phyloP scores from a whole-genome alignment of 805 yeast genomes.

The Naumovozyma baii region DNA sequence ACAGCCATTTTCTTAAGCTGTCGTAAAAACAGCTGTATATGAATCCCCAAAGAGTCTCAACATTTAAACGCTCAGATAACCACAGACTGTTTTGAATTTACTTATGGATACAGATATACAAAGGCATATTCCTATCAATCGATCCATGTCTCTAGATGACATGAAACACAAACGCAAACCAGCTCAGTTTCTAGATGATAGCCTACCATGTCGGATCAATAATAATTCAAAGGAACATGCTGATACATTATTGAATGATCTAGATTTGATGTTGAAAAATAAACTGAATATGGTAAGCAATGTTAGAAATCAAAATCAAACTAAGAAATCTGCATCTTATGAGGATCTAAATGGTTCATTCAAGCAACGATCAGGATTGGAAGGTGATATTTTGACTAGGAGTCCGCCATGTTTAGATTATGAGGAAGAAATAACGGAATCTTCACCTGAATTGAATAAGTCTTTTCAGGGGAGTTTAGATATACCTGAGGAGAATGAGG shows the following conservation, averaged over 20 bases:
- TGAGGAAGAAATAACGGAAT: constrained; percentile 5
- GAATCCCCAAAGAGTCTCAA: too few species aligned
- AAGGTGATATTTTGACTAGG: constrained; percentile 9
- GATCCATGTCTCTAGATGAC: constrained; percentile 14
- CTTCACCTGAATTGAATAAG: not conserved
- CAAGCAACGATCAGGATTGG: constrained; percentile 10
- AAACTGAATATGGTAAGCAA: constrained; percentile 12
- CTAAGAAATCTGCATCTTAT: not conserved
- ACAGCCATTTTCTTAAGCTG: too few species aligned
- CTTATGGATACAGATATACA: not conserved
- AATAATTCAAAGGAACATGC: constrained; percentile 4
- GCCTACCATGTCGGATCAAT: not conserved
- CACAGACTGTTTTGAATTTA: not conserved
- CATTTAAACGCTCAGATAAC: not conserved
- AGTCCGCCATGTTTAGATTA: constrained; percentile 3
- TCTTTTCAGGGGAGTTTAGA: constrained; percentile 6
- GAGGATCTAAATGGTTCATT: constrained; percentile 2
- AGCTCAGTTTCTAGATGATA: constrained; percentile 11
- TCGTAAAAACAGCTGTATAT: too few species aligned
- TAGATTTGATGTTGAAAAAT: constrained; percentile 18
- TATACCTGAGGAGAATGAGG: constrained; percentile 20
- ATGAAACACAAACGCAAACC: constrained; percentile 6
- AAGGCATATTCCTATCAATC: not conserved
- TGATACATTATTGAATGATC: constrained; percentile 14
- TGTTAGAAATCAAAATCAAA: not conserved